Base-by-base conservation (phyloP, 495 filamentous ascomycete genomes). In the Penicillium daleae region DNA sequence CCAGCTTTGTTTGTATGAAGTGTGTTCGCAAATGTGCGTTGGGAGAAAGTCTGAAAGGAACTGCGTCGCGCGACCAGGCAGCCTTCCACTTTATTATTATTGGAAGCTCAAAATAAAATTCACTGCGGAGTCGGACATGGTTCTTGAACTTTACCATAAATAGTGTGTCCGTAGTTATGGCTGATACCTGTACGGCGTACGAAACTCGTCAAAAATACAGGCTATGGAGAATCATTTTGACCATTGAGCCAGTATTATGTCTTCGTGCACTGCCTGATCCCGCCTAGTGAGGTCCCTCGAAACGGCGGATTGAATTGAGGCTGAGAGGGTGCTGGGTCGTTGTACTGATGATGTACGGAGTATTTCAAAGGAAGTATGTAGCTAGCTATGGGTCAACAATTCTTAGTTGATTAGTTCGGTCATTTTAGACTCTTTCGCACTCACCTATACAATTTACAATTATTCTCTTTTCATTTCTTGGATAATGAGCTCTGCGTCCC, bases 21-120 rank as follows among this genome's bases (percentile, higher is more conserved):
- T 50, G 24, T 4, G 22, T 49, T 17, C 24, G 17, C 46, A 6
- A 32, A 32, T 39, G 26, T 24, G n/a, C 15, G 26, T 26, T 5
- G 6, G 33, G 19, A 46, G n/a, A 42, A 59, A 49, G 44, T 35
- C 27, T 33, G 19, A 39, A 22, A 26, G 0, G 4, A 35, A 49
- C 32, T 32, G 12, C 26, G 40, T n/a, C 55, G 21, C 44, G 21
- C 21, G 27, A 52, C 33, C 44, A 46, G 54, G 60, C 33, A 31
- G 54, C 29, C 35, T 35, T 52, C n/a, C 9, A 57, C 19, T 57
- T 57, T 57, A 62, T 52, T 42, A 27, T 57, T 57, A 62, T 52
- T 42, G 37, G 8, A 21, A 31, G 51, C 37, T 22, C 33, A 5
- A 44, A 54, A 53, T 60, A 24, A 35, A 54, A 29, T 54, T 54